Evolutionary conservation across 2,329 filamentous ascomycete species (phyloP), one percentile per base, ranked within the genome.

Genomic region (Sclerotinia glacialis): DNA sequence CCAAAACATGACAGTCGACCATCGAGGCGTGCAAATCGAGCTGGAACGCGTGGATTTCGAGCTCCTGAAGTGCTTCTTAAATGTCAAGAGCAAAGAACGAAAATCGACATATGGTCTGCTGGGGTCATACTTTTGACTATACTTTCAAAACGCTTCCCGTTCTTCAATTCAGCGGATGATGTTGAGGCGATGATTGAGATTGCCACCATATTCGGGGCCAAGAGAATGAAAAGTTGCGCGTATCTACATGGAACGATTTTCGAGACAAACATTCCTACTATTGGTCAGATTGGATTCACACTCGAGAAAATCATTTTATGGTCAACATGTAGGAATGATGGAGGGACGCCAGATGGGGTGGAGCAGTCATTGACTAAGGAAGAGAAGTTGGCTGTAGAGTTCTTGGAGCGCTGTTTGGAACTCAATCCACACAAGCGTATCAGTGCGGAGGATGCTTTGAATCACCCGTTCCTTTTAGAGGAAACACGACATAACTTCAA

Each of bases 121-220:
- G 95, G 95, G 52, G 93, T 99, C n/a, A 96, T 99, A 65, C 84
- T 99, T 2, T 83, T 99, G n/a, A 99, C 95, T 0, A 90, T 99
- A 70, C 82, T 99, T 18, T 94, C 91, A 50, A 90, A 90, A 66
- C 88, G 95, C 5, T 99, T 99, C 74, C 95, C 95, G 1, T 99
- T 99, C 79, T 99, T 99, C 83, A 97, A 99, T 79, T 96, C 92
- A 55, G 90, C 93, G n/a, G 95, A 99, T 77, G 95, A 99, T 74
- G 90, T 99, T 58, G 95, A 99, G 76, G 95, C 95, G 62, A 90
- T 97, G 85, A 94, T 99, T 72, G 95, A 99, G 78, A 96, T 99
- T 71, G 91, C 93, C 46, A 96, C 92, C 67, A 96, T 99, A 68
- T 97, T 98, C 77, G 95, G 95, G 60, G 84, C 84, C 52, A 88